Evolutionary conservation across 371 early-diverging fungal species (phyloP), one percentile per base, ranked within the genome.

Genomic region (Mortierella sp.): DNA sequence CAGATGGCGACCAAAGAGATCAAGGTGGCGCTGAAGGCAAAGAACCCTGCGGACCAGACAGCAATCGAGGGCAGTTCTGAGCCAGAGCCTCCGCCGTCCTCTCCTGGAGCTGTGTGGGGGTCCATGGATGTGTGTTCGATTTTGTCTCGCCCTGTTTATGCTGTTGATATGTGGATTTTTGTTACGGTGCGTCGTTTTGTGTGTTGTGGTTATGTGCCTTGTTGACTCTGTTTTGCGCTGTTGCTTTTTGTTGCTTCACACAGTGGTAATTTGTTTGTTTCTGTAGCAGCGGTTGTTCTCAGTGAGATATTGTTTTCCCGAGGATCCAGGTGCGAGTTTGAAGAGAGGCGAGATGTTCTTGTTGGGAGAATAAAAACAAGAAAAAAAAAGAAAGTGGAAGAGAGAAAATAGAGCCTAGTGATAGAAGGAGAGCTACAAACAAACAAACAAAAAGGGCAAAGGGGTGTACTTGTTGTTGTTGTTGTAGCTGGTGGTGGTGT

Each of bases 1-100:
- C 94, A 94, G 75, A 97, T 95, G 31, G 96, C 92, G 34, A 91
- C 88, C 24, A 95, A 72, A 14, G 97, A 95, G 52, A 96, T 92
- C 74, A 90, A 84, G 38, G 79, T 81, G n/a, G 81, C 74, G 50
- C 74, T 84, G 58, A 84, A 76, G 45, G 84, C 84, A 81, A 90
- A 93, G 45, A 92, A 21, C 21, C 91, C 89, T 19, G 94, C 94
- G 11, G 91, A 74, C 80, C 90, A 90, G 50, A 92, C 91, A 26
- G 91, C 89, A 34, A 88, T 75, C 26, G 90, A 88, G 71, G 89
- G 88, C n/a, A 94, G 88, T 54, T 91, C 89, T 38, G 91, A 90
- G 14, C 94, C 94, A n/a, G 93, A 89, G 14, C 94, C 94, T 48
- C 78, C 68, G 26, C 72, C 80, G 14, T 79, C 77, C 0, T 76